Base-by-base conservation (phyloP, 805 yeast genomes). In the Candida nemodendra region DNA sequence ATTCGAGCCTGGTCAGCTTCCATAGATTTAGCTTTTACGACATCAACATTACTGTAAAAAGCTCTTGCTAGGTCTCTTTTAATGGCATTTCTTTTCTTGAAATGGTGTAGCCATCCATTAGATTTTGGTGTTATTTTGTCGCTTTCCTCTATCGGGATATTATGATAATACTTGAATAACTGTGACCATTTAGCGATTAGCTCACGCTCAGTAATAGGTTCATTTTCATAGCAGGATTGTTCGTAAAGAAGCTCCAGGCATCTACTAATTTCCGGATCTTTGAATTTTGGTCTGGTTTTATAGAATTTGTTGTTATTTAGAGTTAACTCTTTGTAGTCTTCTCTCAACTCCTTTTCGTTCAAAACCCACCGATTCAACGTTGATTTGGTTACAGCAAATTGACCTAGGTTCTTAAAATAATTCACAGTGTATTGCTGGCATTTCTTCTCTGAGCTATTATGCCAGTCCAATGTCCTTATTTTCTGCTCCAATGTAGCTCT, bases 61-160 rank as follows among this genome's bases (percentile, higher is more conserved):
- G 38, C 26, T 11, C 41, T 34, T 6, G 65, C 64, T 14, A 59
- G 38, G 4, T 57, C 56, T 24, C 54, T 44, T 36, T 59, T 60
- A 2, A 51, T 32, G 4, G 52, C 34, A 41, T 61, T 56, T 27
- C 59, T 51, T 32, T 52, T 54, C 35, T 63, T 66, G 53, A 68
- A 68, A 44, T 65, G 64, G 30, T 64, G 62, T 5, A 68, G 38
- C 72, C 72, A 68, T 0, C 72, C 73, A 42, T 65, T 65, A 1
- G 69, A 60, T 41, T 62, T 62, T 5, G 46, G 41, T 5, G 47
- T 44, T 11, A 35, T 27, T 13, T 39, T 34, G 9, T 39, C 37
- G n/a, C 35, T 36, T 13, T 24, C 26, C 12, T 24, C 34, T 17
- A 25, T 27, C 8, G 28, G 9, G 7, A 27, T 16, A 13, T 42